A percentile compares a stretch with the other conserved stretches of the same genome.
phyloP scores from a whole-genome alignment of 2,329 filamentous ascomycete genomes.

The Hypoxylon rubiginosum region DNA sequence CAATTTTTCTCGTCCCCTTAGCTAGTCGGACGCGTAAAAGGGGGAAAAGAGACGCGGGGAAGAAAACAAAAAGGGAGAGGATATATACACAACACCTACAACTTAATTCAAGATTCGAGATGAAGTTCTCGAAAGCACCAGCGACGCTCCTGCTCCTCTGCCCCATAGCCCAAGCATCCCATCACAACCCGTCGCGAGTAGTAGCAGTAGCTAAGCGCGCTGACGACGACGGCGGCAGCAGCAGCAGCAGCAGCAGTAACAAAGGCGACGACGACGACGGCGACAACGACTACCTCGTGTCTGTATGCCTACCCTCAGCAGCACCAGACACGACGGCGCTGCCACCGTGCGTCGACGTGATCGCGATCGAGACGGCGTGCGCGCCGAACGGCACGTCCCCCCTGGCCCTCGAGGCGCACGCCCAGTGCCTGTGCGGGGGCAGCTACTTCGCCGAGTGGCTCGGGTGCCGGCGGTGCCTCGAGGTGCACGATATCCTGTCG shows the following conservation, averaged over 20 bases:
- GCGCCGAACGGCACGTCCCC: conserved; percentile 49
- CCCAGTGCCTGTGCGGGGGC: conserved; percentile 59
- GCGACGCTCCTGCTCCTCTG: conserved; percentile 6
- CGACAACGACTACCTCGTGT: conserved; percentile 17
- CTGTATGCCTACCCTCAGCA: neutral
- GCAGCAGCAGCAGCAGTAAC: too few relatives aligned
- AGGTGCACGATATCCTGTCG: conserved; percentile 57
- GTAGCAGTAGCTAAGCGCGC: neutral
- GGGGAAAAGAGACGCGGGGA: neutral
- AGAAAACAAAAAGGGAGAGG: neutral
- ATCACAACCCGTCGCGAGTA: neutral
- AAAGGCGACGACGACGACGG: too few relatives aligned
- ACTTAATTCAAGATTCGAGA: conserved; percentile 1
- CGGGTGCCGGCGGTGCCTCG: conserved; percentile 58
- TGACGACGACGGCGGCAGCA: neutral
- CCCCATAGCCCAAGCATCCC: conserved; percentile 6
- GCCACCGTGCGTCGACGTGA: conserved; percentile 51
- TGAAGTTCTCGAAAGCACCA: conserved; percentile 9
- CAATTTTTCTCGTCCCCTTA: too few relatives aligned
- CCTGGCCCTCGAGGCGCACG: conserved; percentile 48
- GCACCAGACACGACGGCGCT: neutral
- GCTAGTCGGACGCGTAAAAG: neutral
- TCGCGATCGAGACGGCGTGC: conserved; percentile 51
- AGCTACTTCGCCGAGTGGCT: conserved; percentile 60
- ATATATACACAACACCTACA: neutral